Conservation (phyloP, 73 alveolate species). For the Paramecium sonneborni region DNA sequence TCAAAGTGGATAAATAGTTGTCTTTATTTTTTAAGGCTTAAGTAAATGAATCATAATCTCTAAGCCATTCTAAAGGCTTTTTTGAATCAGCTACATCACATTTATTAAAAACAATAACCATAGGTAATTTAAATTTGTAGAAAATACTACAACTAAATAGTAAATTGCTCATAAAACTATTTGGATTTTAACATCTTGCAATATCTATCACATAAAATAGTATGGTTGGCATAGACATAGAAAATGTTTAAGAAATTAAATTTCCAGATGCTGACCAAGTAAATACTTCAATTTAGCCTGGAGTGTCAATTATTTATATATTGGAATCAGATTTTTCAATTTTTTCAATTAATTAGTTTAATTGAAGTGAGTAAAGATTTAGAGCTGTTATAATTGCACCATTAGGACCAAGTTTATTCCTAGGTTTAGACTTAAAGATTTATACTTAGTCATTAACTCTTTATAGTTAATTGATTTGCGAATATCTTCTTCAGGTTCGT, state of each 20-base stretch:
- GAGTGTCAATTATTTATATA: slow-evolving; percentile 92
- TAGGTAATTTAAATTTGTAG: slow-evolving; percentile 94
- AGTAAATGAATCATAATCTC: slow-evolving; percentile 45
- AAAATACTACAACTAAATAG: slow-evolving; percentile 89
- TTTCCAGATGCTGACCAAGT: slow-evolving; percentile 97
- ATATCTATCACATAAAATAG: slow-evolving; percentile 91
- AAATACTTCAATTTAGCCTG: slow-evolving; percentile 97
- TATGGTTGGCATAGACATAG: slow-evolving; percentile 92
- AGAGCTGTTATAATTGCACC: slow-evolving; percentile 98
- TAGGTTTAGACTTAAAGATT: not conserved
- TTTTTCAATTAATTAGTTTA: slow-evolving; percentile 74
- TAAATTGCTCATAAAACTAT: slow-evolving; percentile 96
- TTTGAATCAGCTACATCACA: slow-evolving; percentile 78
- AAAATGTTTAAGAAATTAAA: slow-evolving; percentile 89
- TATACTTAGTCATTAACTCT: slow-evolving; percentile 86
- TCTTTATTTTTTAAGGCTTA: slow-evolving; percentile 43
- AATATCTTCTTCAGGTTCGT: slow-evolving; percentile 93
- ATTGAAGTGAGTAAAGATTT: slow-evolving; percentile 91
- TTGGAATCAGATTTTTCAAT: slow-evolving; percentile 54
- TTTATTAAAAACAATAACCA: slow-evolving; percentile 89
- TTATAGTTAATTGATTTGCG: slow-evolving; percentile 92
- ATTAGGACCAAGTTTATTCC: slow-evolving; percentile 91
- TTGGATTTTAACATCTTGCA: slow-evolving; percentile 93
- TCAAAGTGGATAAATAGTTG: slow-evolving; percentile 58
- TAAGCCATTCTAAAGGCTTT: slow-evolving; percentile 53